Conservation (phyloP, 768 basidiomycete genomes). For the Kwoniella botswanensis region DNA sequence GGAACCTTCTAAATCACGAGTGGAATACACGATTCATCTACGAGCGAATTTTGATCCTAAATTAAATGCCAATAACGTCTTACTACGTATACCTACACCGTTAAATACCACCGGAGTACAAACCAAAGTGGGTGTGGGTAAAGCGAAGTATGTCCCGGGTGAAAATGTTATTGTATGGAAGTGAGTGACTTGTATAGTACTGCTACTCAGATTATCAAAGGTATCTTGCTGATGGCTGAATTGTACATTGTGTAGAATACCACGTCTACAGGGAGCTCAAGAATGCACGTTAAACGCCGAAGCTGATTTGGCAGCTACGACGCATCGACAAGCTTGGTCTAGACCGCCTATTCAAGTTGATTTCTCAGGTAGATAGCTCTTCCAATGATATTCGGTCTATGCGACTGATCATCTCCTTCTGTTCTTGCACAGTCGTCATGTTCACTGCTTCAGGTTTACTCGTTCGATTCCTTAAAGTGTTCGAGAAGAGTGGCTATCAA, state of each 20-base stretch:
- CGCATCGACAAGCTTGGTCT: constrained; percentile 93
- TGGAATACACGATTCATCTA: constrained; percentile 85
- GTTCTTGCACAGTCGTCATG: constrained; percentile 74
- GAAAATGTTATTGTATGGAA: constrained; percentile 99
- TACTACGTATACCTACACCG: constrained; percentile 93
- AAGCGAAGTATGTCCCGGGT: constrained; percentile 94
- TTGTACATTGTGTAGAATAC: constrained; percentile 67
- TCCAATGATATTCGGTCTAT: background rate
- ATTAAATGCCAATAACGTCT: constrained; percentile 88
- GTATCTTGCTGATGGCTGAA: background rate
- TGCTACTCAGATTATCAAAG: background rate
- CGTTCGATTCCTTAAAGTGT: constrained; percentile 96
- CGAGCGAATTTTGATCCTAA: constrained; percentile 90
- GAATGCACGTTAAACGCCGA: constrained; percentile 84
- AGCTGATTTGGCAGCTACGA: constrained; percentile 84
- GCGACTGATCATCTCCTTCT: background rate
- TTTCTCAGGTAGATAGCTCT: constrained; percentile 65
- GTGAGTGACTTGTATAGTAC: constrained; percentile 63
- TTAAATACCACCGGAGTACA: constrained; percentile 91
- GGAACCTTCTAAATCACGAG: constrained; percentile 88
- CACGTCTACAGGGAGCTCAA: constrained; percentile 87
- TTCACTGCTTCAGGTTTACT: constrained; percentile 95
- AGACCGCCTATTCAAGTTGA: constrained; percentile 97
- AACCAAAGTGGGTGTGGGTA: constrained; percentile 87
- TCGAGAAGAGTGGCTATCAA: constrained; percentile 92